Conservation (phyloP, 1,284 basidiomycete genomes). For the Phaffia rhodozyma region DNA sequence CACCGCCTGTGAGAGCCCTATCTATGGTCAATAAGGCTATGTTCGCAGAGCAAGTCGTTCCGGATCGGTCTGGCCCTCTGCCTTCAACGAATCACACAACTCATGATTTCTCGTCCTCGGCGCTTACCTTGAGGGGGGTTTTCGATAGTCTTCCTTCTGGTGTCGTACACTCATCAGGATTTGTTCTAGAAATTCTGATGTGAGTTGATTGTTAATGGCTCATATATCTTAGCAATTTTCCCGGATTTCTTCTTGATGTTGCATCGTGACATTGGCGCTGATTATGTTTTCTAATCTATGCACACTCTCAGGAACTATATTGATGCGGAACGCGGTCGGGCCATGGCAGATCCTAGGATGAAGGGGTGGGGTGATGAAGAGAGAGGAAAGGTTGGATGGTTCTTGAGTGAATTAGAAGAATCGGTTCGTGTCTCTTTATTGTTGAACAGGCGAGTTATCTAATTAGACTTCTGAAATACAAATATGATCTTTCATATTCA, state of each 20-base stretch:
- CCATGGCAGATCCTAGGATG: background rate
- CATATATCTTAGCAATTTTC: no score
- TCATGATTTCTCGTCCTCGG: background rate
- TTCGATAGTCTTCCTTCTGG: constrained; percentile 1
- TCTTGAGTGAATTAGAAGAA: constrained; percentile 5
- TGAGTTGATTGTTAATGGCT: background rate
- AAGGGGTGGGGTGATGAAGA: constrained; percentile 10
- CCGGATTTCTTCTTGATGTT: no score
- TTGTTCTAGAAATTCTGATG: constrained; percentile 8
- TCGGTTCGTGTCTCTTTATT: background rate
- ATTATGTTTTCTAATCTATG: no score
- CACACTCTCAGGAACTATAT: background rate
- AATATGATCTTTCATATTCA: background rate
- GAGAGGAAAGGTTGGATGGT: constrained; percentile 9
- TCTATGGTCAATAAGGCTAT: no score
- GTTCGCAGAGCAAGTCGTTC: no score
- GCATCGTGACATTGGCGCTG: no score
- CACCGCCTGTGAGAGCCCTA: no score
- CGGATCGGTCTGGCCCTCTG: no score
- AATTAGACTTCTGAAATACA: background rate
- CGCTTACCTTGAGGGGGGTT: constrained; percentile 1
- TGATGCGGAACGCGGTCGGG: constrained; percentile 5
- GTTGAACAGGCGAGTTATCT: background rate
- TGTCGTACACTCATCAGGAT: constrained; percentile 4
- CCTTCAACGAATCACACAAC: background rate